Conservation (phyloP, 768 basidiomycete species). For the Rhizopogon vinicolor region DNA sequence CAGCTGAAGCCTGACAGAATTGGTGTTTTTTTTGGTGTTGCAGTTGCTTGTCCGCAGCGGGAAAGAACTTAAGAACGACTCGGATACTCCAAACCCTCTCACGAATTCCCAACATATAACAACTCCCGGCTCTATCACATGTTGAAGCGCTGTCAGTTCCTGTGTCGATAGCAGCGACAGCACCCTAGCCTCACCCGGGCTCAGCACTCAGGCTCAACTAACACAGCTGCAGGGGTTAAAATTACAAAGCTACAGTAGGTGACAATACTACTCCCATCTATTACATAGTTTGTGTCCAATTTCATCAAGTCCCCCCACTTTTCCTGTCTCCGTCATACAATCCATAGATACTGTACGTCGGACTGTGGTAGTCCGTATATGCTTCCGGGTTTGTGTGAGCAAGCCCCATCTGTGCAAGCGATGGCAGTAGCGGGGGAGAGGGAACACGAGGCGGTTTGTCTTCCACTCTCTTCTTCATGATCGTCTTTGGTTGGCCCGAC, state of each 20-base stretch:
- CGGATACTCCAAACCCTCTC: not conserved
- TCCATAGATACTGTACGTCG: slow-evolving; percentile 81
- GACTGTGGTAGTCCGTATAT: slow-evolving; percentile 66
- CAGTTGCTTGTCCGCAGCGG: slow-evolving; percentile 1
- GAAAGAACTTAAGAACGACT: too few species aligned
- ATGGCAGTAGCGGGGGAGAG: slow-evolving; percentile 69
- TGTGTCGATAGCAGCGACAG: not conserved
- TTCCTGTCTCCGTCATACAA: slow-evolving; percentile 63
- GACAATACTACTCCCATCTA: not conserved
- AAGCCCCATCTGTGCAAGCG: slow-evolving; percentile 73
- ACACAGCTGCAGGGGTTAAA: too few species aligned
- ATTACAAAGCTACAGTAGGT: slow-evolving; percentile 9
- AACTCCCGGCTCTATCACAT: slow-evolving; percentile 2
- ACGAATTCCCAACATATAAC: not conserved
- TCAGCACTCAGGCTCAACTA: not conserved
- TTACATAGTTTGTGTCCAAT: not conserved
- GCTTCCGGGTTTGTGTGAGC: slow-evolving; percentile 57
- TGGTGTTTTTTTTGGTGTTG: slow-evolving; percentile 1
- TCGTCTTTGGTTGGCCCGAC: slow-evolving; percentile 17
- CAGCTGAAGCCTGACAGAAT: not conserved
- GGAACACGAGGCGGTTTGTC: slow-evolving; percentile 78
- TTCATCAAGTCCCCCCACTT: slow-evolving; percentile 29
- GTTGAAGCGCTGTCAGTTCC: not conserved
- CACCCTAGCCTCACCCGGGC: not conserved
- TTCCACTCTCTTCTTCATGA: slow-evolving; percentile 31